Evolutionary conservation across 352 stramenopile genomes (phyloP).

Genomic region (Pythium aphanidermatum): DNA sequence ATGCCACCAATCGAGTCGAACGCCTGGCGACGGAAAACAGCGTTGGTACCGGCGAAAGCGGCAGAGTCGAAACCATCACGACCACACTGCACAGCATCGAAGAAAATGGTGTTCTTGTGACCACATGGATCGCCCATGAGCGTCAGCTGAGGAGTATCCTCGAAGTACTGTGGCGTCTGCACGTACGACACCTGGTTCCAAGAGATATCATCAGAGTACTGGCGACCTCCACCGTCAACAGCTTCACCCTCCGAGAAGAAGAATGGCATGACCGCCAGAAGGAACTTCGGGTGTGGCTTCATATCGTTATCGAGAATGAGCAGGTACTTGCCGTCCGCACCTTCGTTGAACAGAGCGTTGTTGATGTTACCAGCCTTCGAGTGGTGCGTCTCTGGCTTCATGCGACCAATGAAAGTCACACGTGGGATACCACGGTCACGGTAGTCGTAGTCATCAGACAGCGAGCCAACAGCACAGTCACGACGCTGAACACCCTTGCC

Average conservation of each 20-base stretch:
- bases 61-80: constrained; percentile 85
- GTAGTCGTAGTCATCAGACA: constrained; percentile 89
- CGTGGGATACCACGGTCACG: constrained; percentile 80
- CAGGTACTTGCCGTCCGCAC: constrained; percentile 83
- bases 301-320: constrained; percentile 92
- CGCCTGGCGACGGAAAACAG: constrained; percentile 84
- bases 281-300: constrained; percentile 87
- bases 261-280: constrained; percentile 81
- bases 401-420: constrained; percentile 83
- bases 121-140: constrained; percentile 86
- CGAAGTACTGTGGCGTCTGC: constrained; percentile 88
- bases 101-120: constrained; percentile 91
- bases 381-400: constrained; percentile 87
- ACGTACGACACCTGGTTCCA: constrained; percentile 89
- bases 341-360: constrained; percentile 88
- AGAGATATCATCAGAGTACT: constrained; percentile 87
- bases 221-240: constrained; percentile 71
- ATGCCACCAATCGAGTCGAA: constrained; percentile 89
- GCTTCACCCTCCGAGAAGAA: constrained; percentile 88
- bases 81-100: constrained; percentile 83
- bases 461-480: constrained; percentile 81
- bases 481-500: constrained; percentile 75
- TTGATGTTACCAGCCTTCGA: constrained; percentile 92
- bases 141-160: constrained; percentile 76
- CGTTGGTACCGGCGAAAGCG: constrained; percentile 86